phyloP scores from a whole-genome alignment of 495 filamentous ascomycete species.

The Tuber calosporum region DNA sequence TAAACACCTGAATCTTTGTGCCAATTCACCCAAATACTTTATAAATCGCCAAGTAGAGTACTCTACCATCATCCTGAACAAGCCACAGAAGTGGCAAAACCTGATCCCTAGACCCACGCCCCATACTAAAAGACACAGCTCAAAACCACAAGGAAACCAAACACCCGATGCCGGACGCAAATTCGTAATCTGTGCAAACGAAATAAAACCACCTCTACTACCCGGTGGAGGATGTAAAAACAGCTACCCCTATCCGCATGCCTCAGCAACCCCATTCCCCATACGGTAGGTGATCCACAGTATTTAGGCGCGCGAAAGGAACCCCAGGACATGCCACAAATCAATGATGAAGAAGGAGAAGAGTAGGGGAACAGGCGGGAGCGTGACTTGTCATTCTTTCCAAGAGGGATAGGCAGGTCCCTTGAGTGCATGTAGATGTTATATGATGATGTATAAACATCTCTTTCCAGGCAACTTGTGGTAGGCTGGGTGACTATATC shows the following conservation, averaged over 20 bases:
- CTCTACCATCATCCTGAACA: neutral
- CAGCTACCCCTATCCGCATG: neutral
- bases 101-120: neutral
- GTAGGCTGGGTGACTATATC: neutral
- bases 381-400: slow-evolving; percentile 17
- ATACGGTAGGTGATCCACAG: neutral
- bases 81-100: neutral
- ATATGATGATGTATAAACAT: neutral
- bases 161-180: too few relatives aligned
- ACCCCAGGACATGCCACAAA: slow-evolving; percentile 11
- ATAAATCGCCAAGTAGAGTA: too few relatives aligned
- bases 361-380: slow-evolving; percentile 8
- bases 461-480: neutral
- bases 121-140: neutral
- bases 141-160: neutral
- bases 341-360: too few relatives aligned
- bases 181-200: neutral
- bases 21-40: too few relatives aligned
- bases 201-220: neutral
- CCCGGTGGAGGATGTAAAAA: neutral
- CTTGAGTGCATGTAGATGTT: slow-evolving; percentile 1
- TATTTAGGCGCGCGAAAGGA: neutral
- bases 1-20: too few relatives aligned
- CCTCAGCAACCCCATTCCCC: too few relatives aligned
- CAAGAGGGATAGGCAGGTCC: neutral